Base-by-base conservation (phyloP, 805 yeast species). In the Zygosaccharomyces siamensis region DNA sequence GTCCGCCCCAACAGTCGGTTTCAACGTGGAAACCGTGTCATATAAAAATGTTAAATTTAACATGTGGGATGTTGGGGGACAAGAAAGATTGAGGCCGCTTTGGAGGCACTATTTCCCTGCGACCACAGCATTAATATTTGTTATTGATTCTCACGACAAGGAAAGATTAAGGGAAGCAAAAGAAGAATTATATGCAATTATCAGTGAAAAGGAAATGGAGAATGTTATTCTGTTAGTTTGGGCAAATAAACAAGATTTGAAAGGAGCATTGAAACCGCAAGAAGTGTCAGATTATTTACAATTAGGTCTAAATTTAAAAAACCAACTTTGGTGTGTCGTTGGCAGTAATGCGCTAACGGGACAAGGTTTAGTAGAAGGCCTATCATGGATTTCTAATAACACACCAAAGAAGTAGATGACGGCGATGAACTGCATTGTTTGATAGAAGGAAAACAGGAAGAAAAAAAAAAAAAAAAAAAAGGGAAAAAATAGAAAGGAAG, bases 71-170 rank as follows among this genome's bases (percentile, higher is more conserved):
- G 93, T 93, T 52, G 97, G 97, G 71, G 97, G 97, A 65, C 97
- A 89, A 72, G 95, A 86, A 61, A 76, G 95, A 67, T 79, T 89
- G 58, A 80, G 97, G 63, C 95, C 95, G 0, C 74, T 90, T 50
- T 90, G 98, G 97, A 81, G 97, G 68, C 97, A 90, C 65, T 90
- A 90, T 70, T 89, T 86, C 69, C 86, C 95, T 10, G 96, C 96
- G 33, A 88, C 97, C 4, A 86, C 89, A 63, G 96, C 96, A 7
- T 76, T 90, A 50, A 88, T 90, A 47, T 90, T 87, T 67, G 97
- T 90, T 47, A 84, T 90, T 51, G 98, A 90, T 69, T 78, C 89
- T 5, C 80, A 86, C 6, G 96, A 89, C 68, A 64, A 70, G 39
- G 78, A 74, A 28, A 76, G 97, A 61, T 71, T 90, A 57, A 82